Evolutionary conservation across 169 alveolate species (phyloP).

Genomic region (Plasmodium vinckei): DNA sequence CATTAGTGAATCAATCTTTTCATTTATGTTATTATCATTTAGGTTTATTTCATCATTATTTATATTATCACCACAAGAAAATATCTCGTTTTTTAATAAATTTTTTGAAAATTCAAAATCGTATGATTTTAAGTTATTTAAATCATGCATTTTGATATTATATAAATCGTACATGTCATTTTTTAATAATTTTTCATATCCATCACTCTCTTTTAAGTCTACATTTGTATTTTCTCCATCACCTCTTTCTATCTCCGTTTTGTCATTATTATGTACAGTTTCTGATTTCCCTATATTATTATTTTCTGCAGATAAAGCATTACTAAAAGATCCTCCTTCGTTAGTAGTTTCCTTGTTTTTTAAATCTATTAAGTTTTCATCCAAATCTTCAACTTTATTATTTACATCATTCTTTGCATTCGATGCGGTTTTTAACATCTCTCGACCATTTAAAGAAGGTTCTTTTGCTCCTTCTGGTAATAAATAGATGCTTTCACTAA

Average conservation of each 20-base stretch:
- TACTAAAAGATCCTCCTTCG: not conserved
- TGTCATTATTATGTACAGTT: not conserved
- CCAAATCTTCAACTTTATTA: not conserved
- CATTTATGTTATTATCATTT: not conserved
- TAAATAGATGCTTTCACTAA: not conserved
- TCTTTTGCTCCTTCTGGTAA: not conserved
- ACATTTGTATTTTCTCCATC: not conserved
- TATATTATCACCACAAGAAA: constrained; percentile 12
- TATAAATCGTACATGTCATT: constrained; percentile 69
- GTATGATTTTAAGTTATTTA: constrained; percentile 25
- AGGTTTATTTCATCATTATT: not conserved
- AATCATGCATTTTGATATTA: constrained; percentile 63
- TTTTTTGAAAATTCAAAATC: constrained; percentile 53
- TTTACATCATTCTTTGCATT: not conserved
- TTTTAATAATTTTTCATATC: constrained; percentile 47
- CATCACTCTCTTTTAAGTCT: not conserved
- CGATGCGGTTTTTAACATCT: not conserved
- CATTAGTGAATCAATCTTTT: not conserved
- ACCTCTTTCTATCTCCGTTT: not conserved
- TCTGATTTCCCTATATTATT: not conserved
- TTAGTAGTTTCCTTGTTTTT: not conserved
- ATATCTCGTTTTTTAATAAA: constrained; percentile 50
- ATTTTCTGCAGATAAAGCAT: not conserved
- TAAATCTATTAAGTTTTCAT: not conserved
- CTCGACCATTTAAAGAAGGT: not conserved